Base-by-base conservation (phyloP, 345 rosid species). In the Aquilaria malaccensis region DNA sequence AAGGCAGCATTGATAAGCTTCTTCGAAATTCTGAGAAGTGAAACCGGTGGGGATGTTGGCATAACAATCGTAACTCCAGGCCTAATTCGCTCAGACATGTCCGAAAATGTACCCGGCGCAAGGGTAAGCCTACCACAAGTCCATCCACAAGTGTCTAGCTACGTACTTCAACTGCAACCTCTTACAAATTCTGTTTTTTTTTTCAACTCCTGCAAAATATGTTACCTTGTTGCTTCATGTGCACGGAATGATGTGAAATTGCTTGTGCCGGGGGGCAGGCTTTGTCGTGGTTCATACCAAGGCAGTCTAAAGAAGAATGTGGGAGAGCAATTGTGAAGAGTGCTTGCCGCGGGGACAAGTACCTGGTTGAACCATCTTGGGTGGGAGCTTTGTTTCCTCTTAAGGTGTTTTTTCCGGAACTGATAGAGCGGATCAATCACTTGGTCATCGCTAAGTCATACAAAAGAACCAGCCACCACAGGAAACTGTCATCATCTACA, bases 21-120 rank as follows among this genome's bases (percentile, higher is more conserved):
- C 50, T 80, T 60, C 52, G 83, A 82, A 74, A 67, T 85, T 7
- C 7, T 78, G 52, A 72, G 83, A 66, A 30, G 69, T 50, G 90
- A 84, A 59, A 50, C 81, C 6, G 75, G 71, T 52, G 68, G 80
- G 0, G 82, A 80, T 30, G 69, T 84, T 29, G 70, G 72, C 22
- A 69, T 80, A 57, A 74, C 81, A 49, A 78, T 84, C 13, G 87
- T 76, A 12, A 62, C 70, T 0, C 90, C 83, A 0, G 87, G 82
- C 33, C 1, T 76, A 32, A 9, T 64, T 58, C n/a, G 67, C 3
- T 67, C 81, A 45, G 72, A 66, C 31, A 41, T 74, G 71, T 58
- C 67, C 7, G 52, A 33, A 61, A 50, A 12, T 12, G 48, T 2
- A 58, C 10, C 7, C 15, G 13, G 11, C 7, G 61, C 45, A 7